Conservation (phyloP, 306 rosid species). For the Fragaria ananassa region DNA sequence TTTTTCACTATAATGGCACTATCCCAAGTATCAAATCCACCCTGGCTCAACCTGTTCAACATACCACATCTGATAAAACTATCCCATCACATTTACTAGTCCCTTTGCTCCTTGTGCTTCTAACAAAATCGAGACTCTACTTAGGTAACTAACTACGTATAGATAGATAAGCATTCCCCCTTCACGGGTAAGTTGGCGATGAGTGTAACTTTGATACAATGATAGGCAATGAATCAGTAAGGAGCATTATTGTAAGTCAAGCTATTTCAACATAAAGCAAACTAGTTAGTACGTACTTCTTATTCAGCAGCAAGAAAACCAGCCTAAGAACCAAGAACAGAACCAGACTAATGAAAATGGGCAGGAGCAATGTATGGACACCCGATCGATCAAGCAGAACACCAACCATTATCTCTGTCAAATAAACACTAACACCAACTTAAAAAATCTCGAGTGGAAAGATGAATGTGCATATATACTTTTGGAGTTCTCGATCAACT, state of each 20-base stretch:
- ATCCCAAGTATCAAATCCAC: constrained; percentile 5
- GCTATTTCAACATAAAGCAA: background rate
- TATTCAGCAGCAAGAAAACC: background rate
- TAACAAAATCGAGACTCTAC: background rate
- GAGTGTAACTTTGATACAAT: too few relatives aligned
- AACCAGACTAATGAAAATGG: background rate
- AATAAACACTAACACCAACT: background rate
- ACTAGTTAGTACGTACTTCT: background rate
- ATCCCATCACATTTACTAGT: background rate
- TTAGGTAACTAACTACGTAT: background rate
- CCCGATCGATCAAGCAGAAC: background rate
- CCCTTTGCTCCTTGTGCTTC: background rate
- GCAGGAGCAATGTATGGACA: background rate
- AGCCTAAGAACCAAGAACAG: background rate
- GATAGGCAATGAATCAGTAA: too few relatives aligned
- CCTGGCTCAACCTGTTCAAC: constrained; percentile 3
- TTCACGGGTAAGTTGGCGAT: too few relatives aligned
- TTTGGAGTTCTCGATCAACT: background rate
- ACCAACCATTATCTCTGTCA: background rate
- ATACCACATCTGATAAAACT: background rate
- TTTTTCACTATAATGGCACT: constrained; percentile 9
- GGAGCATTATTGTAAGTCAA: background rate
- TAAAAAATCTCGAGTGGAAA: background rate
- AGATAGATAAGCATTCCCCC: background rate
- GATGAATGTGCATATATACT: background rate